phyloP scores from a whole-genome alignment of 768 basidiomycete species.

The Termitomyces sp. region DNA sequence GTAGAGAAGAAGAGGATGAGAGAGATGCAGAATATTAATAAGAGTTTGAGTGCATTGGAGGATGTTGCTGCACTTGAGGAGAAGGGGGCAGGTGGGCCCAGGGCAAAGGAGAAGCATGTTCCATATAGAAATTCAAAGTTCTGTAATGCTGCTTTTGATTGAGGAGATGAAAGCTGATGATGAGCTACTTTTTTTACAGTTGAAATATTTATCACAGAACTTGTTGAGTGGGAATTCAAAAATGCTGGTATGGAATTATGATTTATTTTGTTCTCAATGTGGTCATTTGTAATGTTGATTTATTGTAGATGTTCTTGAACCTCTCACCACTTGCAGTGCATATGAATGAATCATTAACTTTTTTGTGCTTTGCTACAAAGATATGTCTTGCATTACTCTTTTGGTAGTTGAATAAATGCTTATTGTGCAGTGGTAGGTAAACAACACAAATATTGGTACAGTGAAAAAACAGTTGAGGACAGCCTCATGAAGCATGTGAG shows the following conservation, averaged over 20 bases:
- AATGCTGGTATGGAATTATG: constrained; percentile 74
- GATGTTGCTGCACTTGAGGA: constrained; percentile 90
- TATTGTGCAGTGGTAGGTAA: constrained; percentile 51
- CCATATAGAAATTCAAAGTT: constrained; percentile 94
- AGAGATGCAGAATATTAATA: constrained; percentile 93
- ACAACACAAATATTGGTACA: constrained; percentile 85
- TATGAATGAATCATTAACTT: constrained; percentile 82
- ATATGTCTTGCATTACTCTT: too few relatives aligned
- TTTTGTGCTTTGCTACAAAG: constrained; percentile 91
- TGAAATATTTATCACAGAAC: constrained; percentile 92
- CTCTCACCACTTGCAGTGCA: constrained; percentile 85
- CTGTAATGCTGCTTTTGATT: constrained; percentile 11
- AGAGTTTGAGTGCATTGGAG: constrained; percentile 86
- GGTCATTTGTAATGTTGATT: neutral
- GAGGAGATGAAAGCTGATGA: neutral
- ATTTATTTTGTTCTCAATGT: neutral
- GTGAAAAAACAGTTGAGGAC: constrained; percentile 53
- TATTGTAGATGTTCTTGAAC: constrained; percentile 81
- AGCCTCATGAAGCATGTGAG: neutral
- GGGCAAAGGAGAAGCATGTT: constrained; percentile 70
- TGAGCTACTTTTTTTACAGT: constrained; percentile 32
- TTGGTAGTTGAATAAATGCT: too few relatives aligned
- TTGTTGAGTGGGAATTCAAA: constrained; percentile 90
- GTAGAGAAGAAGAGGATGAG: constrained; percentile 77
- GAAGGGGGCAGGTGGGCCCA: constrained; percentile 49